Evolutionary conservation across 345 rosid genomes (phyloP).

Genomic region (Eucalyptus marginata): DNA sequence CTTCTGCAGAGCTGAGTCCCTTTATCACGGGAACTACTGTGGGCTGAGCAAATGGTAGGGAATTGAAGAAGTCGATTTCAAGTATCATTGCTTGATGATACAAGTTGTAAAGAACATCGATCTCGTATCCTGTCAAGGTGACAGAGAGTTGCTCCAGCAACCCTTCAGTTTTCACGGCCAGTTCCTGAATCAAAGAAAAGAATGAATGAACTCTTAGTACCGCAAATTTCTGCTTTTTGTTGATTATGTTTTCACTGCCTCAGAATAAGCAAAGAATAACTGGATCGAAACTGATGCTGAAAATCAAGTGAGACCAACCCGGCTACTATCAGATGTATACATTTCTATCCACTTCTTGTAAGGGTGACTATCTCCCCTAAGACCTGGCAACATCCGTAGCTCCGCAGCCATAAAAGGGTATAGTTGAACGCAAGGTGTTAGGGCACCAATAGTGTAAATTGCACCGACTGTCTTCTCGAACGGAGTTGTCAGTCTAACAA

Average conservation of each 20-base stretch:
- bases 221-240: constrained; percentile 4
- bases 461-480: constrained; percentile 94
- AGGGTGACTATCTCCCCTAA: constrained; percentile 38
- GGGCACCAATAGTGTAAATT: constrained; percentile 85
- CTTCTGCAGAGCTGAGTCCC: constrained; percentile 41
- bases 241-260: neutral
- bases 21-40: constrained; percentile 59
- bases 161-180: constrained; percentile 81
- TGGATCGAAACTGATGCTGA: neutral
- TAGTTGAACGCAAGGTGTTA: constrained; percentile 91
- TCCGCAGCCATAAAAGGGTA: constrained; percentile 77
- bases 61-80: constrained; percentile 79
- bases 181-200: constrained; percentile 44
- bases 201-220: constrained; percentile 10
- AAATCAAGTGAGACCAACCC: constrained; percentile 26
- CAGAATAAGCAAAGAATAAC: neutral
- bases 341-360: constrained; percentile 84
- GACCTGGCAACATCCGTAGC: constrained; percentile 36
- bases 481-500: constrained; percentile 81
- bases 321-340: constrained; percentile 57
- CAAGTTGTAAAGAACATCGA: constrained; percentile 75
- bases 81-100: constrained; percentile 96
- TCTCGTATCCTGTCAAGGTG: constrained; percentile 89
- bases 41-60: constrained; percentile 67
- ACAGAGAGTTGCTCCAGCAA: constrained; percentile 88